These are phyloP conservation scores for Trichoderma sp. DNA, from an alignment of 2,329 filamentous ascomycete species.

Conservation along the genomic window DNA sequence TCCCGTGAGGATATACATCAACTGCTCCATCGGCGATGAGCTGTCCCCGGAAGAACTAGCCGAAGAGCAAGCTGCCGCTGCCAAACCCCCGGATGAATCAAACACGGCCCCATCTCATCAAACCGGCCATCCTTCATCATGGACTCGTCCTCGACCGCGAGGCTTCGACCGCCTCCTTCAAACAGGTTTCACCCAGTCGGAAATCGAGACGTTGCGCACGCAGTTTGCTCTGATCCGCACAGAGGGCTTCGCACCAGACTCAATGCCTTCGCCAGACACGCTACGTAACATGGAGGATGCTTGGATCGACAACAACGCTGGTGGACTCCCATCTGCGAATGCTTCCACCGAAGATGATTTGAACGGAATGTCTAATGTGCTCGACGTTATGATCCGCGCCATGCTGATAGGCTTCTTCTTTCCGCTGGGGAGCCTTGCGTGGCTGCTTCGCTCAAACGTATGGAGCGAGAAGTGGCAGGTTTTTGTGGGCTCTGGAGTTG, in stretches of 20 bases:
- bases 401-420: slow-evolving; percentile 94
- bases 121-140: slow-evolving; percentile 30
- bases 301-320: slow-evolving; percentile 77
- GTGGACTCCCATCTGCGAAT: slow-evolving; percentile 43
- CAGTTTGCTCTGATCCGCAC: slow-evolving; percentile 88
- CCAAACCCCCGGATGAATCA: slow-evolving; percentile 42
- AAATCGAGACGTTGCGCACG: slow-evolving; percentile 80
- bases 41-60: slow-evolving; percentile 70
- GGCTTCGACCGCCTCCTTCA: slow-evolving; percentile 86
- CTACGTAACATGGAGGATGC: slow-evolving; percentile 80
- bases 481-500: slow-evolving; percentile 81
- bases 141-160: slow-evolving; percentile 47
- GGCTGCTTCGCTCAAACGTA: slow-evolving; percentile 82
- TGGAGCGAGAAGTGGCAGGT: slow-evolving; percentile 83
- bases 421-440: slow-evolving; percentile 82
- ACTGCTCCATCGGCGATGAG: slow-evolving; percentile 84
- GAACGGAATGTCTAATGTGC: slow-evolving; percentile 53
- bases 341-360: slow-evolving; percentile 49
- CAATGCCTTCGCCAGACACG: slow-evolving; percentile 77
- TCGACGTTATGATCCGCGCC: slow-evolving; percentile 86
- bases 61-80: slow-evolving; percentile 59
- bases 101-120: slow-evolving; percentile 46
- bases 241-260: slow-evolving; percentile 80
- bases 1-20: slow-evolving; percentile 72
- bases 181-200: slow-evolving; percentile 78